These are phyloP conservation scores for Sphagnum tenellum DNA, from an alignment of 225 moss, liverwort and hornwort species.

Conservation along the genomic window DNA sequence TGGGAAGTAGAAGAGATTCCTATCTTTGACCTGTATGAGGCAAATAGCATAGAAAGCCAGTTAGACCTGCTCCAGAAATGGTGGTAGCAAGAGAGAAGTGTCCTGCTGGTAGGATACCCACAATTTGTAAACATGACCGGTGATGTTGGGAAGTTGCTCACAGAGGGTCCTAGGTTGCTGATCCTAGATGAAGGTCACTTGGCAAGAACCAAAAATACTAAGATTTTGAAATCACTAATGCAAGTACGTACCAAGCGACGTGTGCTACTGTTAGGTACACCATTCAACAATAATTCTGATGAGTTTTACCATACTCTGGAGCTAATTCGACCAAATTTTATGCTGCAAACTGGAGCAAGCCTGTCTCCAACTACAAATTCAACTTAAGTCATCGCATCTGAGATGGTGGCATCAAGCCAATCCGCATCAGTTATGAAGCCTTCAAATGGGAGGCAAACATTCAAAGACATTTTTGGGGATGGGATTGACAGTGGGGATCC, in stretches of 20 bases:
- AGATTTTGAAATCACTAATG: constrained; percentile 57
- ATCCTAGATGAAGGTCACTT: constrained; percentile 87
- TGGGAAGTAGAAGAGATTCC: constrained; percentile 69
- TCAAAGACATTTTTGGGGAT: constrained; percentile 46
- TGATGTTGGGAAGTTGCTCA: constrained; percentile 34
- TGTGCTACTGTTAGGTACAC: constrained; percentile 75
- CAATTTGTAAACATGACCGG: constrained; percentile 41
- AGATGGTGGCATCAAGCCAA: not conserved
- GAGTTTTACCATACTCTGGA: constrained; percentile 81
- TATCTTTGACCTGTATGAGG: constrained; percentile 41
- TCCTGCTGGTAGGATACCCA: constrained; percentile 70
- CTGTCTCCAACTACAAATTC: constrained; percentile 33
- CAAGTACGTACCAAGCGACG: constrained; percentile 67
- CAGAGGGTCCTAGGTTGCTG: constrained; percentile 58
- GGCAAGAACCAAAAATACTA: constrained; percentile 61
- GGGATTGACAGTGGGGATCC: constrained; percentile 32
- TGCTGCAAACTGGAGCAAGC: constrained; percentile 30
- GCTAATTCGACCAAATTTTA: constrained; percentile 72
- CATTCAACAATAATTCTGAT: constrained; percentile 91
- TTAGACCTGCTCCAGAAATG: constrained; percentile 46
- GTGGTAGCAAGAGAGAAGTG: constrained; percentile 52
- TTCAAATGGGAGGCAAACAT: constrained; percentile 29
- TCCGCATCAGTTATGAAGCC: constrained; percentile 5
- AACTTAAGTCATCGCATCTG: not conserved
- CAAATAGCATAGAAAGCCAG: constrained; percentile 16